These are phyloP conservation scores for Harringtonia lauricola DNA, from an alignment of 2,329 filamentous ascomycete species.

Conservation along the genomic window DNA sequence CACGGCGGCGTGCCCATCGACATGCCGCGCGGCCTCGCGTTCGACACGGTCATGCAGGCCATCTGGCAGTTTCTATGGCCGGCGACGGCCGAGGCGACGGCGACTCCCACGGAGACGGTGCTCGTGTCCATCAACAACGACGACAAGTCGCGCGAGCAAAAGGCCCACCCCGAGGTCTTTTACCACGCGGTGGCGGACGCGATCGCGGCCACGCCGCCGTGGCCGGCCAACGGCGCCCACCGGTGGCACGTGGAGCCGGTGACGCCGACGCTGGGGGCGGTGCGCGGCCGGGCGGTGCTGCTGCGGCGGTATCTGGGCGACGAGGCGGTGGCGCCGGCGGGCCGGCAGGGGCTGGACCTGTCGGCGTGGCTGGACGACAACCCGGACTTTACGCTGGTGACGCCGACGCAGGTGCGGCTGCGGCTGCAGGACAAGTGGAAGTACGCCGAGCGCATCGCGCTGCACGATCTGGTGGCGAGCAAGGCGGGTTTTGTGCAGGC, in stretches of 20 bases:
- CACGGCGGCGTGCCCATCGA: conserved; percentile 61
- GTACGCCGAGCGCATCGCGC: conserved; percentile 23
- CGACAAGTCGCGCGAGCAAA: conserved; percentile 47
- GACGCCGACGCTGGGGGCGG: conserved; percentile 50
- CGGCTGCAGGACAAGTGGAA: conserved; percentile 37
- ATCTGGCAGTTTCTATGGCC: conserved; percentile 47
- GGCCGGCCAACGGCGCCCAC: conserved; percentile 18
- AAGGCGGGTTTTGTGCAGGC: conserved; percentile 26
- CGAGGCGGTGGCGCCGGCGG: conserved; percentile 18
- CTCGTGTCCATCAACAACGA: conserved; percentile 62
- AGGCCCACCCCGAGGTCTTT: conserved; percentile 28
- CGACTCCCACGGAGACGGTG: conserved; percentile 51
- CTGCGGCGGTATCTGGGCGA: conserved; percentile 47
- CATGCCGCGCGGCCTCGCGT: conserved; percentile 49
- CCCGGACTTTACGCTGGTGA: conserved; percentile 39
- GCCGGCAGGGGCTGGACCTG: conserved; percentile 24
- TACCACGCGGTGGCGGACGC: conserved; percentile 42
- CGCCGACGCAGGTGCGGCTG: conserved; percentile 22
- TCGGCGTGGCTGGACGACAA: conserved; percentile 54
- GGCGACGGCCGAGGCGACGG: conserved; percentile 11
- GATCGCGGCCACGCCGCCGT: conserved; percentile 26
- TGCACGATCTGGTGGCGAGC: conserved; percentile 24
- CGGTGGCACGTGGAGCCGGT: conserved; percentile 50
- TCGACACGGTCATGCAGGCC: conserved; percentile 47
- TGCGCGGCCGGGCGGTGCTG: conserved; percentile 56